Base-by-base conservation (phyloP, 352 stramenopile species). In the Pythium sukuiense region DNA sequence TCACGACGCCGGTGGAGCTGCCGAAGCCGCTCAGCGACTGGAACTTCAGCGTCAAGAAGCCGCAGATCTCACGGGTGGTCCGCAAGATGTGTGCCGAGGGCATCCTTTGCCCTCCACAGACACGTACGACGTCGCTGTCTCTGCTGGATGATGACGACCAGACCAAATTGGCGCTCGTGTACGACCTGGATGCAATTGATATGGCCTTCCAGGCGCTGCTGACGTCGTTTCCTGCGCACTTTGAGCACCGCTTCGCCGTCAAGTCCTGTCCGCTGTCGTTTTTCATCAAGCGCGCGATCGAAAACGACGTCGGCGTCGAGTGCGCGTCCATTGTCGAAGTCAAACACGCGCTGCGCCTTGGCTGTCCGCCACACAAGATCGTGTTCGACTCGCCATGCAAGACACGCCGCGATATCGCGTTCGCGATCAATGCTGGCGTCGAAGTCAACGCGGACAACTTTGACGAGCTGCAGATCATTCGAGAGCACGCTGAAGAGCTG, bases 331-430 rank as follows among this genome's bases (percentile, higher is more conserved):
- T 96, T 32, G 67, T 91, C 8, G 87, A 96, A 65, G 87, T 94
- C 13, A 78, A 91, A 62, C 87, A 96, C 53, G 86, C 87, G 8
- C 71, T 96, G 43, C 74, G 77, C 6, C 73, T 93, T 35, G 83
- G 84, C 2, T 96, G 86, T 30, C 54, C 83, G 41, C 83, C 85
- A 30, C 73, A 88, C 59, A 83, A 84, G 26, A 85, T 98, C 39
- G 90, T 98, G 8, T 98, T 96, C 65, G 93, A 98, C 71, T 96
- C 84, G 70, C 93, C 93, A 1, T 96, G 87, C 76, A 98, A 98
- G 67, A 98, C 93, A 2, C 71, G 80, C 13, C 74, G 76, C n/a
- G 93, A 98, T 49, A 79, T 98, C 20, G 74, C 79, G 33, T 92
- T 92, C 52, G 89, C 90, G 8, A 83, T 98, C 35, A 81, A 81